These are phyloP conservation scores for Teunomyces panamensis DNA, from an alignment of 805 yeast species.

Conservation along the genomic window DNA sequence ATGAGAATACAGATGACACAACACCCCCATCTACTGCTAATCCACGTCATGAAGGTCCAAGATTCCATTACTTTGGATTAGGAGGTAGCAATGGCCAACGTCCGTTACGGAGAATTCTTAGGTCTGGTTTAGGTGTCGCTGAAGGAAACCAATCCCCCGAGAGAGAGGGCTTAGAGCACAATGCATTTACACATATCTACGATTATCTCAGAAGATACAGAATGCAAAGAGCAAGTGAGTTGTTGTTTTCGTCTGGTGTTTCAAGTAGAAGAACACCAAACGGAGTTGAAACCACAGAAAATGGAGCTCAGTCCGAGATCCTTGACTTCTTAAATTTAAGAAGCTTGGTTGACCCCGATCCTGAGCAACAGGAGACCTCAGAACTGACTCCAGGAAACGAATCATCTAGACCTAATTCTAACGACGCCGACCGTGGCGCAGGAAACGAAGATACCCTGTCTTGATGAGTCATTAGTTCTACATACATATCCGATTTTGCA, in stretches of 20 bases:
- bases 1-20: background rate
- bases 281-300: slow-evolving; percentile 41
- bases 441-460: slow-evolving; percentile 1
- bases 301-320: slow-evolving; percentile 11
- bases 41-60: background rate
- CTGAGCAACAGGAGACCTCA: background rate
- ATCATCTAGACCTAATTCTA: background rate
- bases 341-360: slow-evolving; percentile 18
- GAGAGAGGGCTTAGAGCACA: slow-evolving; percentile 2
- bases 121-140: slow-evolving; percentile 10
- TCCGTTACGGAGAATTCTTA: slow-evolving; percentile 7
- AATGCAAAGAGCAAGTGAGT: background rate
- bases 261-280: slow-evolving; percentile 44
- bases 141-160: background rate
- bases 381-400: slow-evolving; percentile 1
- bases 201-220: slow-evolving; percentile 17
- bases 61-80: slow-evolving; percentile 6
- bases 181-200: slow-evolving; percentile 19
- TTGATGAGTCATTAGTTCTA: background rate
- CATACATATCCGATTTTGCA: background rate
- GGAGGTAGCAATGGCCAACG: background rate
- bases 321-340: slow-evolving; percentile 28
- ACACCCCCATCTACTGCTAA: background rate
- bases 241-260: slow-evolving; percentile 46
- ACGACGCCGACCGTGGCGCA: background rate